Base-by-base conservation (phyloP, 176 grass and related monocot genomes). In the Zoysia japonica region DNA sequence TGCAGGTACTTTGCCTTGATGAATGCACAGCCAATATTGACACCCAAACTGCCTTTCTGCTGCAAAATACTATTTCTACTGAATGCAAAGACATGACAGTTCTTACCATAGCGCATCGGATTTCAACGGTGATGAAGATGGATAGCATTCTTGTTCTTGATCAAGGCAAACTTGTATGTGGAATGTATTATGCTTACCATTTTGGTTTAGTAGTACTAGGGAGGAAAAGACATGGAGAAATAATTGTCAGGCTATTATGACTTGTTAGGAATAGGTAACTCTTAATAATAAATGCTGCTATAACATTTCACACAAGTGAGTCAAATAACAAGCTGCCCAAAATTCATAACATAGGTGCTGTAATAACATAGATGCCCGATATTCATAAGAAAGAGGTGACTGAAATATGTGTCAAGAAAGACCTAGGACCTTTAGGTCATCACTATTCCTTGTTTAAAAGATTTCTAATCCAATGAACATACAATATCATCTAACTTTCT, bases 11-110 rank as follows among this genome's bases (percentile, higher is more conserved):
- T 68, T 98, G 92, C 53, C 86, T 98, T 41, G 95, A 94, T 82
- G 95, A 98, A 82, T 98, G 92, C 86, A 94, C 95, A 48, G 88
- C 95, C 51, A 98, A 85, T 85, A 56, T 92, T 73, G 92, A 98
- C 57, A 90, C 85, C 42, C 80, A 94, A 68, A 94, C 92, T 68
- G 92, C 92, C 48, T 11, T 65, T 54, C 75, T 94, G 45, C 66
- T 94, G 75, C 92, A 98, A 88, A 89, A 79, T 48, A 88, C 89
- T 54, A 98, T 98, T 74, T 92, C 88, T 72, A 52, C 80, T 73
- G 92, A 92, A 83, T 98, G 95, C 72, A 75, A 85, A 76, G 92
- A 85, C 61, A 82, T 90, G 74, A 98, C 90, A 5, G 86, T 94
- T 78, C 68, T 98, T 20, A 98, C 95, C 47, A 94, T 98, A 92